Conservation (phyloP, 2,329 filamentous ascomycete genomes). For the Stemphylium lycopersici region DNA sequence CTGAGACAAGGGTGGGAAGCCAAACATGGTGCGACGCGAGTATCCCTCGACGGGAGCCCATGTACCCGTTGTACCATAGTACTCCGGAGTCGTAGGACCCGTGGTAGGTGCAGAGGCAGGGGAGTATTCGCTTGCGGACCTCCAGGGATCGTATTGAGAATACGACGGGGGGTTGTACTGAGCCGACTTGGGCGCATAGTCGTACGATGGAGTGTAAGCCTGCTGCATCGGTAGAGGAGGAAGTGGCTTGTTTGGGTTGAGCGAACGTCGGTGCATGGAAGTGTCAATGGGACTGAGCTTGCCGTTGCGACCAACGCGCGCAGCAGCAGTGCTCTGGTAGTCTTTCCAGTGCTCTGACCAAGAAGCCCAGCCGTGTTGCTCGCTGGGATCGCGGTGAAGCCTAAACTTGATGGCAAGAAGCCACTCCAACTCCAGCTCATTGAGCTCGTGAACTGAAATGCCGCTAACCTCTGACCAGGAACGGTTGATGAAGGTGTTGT, state of each 20-base stretch:
- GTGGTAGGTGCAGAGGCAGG: constrained; percentile 62
- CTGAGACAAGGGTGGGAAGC: constrained; percentile 48
- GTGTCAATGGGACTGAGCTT: constrained; percentile 70
- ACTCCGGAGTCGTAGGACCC: constrained; percentile 61
- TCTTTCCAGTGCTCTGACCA: constrained; percentile 72
- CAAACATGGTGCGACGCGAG: constrained; percentile 52
- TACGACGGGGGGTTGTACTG: constrained; percentile 47
- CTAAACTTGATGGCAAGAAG: constrained; percentile 80
- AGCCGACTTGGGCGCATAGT: constrained; percentile 45
- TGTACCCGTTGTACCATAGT: constrained; percentile 54
- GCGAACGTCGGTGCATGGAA: constrained; percentile 61
- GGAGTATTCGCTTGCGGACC: constrained; percentile 53
- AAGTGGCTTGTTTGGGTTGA: constrained; percentile 54
- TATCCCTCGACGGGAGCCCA: constrained; percentile 56
- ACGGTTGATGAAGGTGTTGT: constrained; percentile 97
- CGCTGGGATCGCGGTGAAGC: constrained; percentile 83
- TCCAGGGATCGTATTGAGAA: constrained; percentile 52
- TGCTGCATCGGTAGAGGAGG: constrained; percentile 47
- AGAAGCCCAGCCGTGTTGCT: constrained; percentile 71
- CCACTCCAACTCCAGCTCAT: constrained; percentile 87
- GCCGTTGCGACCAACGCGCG: constrained; percentile 46
- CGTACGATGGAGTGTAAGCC: constrained; percentile 49
- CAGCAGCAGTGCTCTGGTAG: constrained; percentile 60
- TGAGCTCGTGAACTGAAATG: constrained; percentile 82
- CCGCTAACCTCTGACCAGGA: constrained; percentile 96